Percentiles rank a stretch among this genome's conserved stretches.
Conservation (phyloP, 257 asterid genomes). For the Mentha longifolia region DNA sequence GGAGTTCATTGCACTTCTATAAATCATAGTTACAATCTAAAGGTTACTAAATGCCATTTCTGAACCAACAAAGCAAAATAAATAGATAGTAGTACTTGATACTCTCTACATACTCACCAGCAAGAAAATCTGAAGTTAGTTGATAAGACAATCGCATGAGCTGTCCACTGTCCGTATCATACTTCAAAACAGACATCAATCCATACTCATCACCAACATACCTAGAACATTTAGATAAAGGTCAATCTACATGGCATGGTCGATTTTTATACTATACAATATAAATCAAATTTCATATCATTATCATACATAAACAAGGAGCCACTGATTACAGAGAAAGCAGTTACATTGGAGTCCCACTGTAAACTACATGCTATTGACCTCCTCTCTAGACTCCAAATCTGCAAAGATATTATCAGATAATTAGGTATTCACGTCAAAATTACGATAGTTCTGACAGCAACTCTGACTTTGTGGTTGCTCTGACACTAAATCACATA, state of each 20-base stretch:
- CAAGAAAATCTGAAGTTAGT: conserved; percentile 61
- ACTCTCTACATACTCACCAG: conserved; percentile 50
- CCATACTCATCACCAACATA: conserved; percentile 90
- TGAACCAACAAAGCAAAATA: conserved; percentile 12
- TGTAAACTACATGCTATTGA: conserved; percentile 68
- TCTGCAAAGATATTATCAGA: conserved; percentile 49
- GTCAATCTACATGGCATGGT: conserved; percentile 34
- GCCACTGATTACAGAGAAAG: conserved; percentile 83
- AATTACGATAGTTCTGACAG: neutral
- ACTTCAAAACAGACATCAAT: conserved; percentile 69
- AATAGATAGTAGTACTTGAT: neutral
- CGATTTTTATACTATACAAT: conserved; percentile 9
- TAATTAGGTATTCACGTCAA: conserved; percentile 18
- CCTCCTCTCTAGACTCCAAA: conserved; percentile 80
- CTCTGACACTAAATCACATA: no score
- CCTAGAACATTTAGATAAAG: conserved; percentile 50
- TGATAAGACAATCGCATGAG: conserved; percentile 68
- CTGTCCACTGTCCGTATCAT: conserved; percentile 52
- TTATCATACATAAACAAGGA: conserved; percentile 75
- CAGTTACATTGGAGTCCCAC: conserved; percentile 87
- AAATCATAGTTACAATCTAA: conserved; percentile 16
- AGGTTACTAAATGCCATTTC: conserved; percentile 10
- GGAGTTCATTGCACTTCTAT: neutral
- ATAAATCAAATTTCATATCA: conserved; percentile 34
- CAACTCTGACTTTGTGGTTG: no score